A percentile compares a stretch with the other conserved stretches of the same genome.
These are phyloP conservation scores for Pseudocercospora vitis DNA, from an alignment of 2,329 filamentous ascomycete species.

Conservation along the genomic window DNA sequence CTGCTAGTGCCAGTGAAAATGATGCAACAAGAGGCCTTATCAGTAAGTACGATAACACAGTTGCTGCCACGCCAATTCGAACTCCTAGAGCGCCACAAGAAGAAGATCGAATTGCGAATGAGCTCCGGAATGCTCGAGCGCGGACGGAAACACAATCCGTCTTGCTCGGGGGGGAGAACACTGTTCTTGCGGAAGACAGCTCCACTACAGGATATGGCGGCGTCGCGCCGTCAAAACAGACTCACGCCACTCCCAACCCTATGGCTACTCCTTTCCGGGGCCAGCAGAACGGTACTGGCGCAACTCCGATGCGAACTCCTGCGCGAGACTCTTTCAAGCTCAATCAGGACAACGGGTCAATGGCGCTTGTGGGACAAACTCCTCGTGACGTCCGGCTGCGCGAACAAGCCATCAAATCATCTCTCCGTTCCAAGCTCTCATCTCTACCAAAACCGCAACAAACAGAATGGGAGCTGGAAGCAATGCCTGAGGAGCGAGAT, in stretches of 20 bases:
- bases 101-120: slow-evolving; percentile 94
- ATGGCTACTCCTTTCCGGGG: slow-evolving; percentile 81
- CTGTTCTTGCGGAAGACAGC: slow-evolving; percentile 76
- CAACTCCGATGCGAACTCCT: slow-evolving; percentile 82
- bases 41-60: slow-evolving; percentile 79
- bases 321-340: slow-evolving; percentile 77
- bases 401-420: slow-evolving; percentile 66
- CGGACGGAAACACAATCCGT: slow-evolving; percentile 93
- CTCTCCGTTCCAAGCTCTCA: slow-evolving; percentile 71
- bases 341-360: slow-evolving; percentile 68
- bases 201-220: slow-evolving; percentile 87
- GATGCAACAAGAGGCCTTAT: slow-evolving; percentile 81
- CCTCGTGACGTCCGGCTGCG: slow-evolving; percentile 72
- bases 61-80: slow-evolving; percentile 80
- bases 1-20: slow-evolving; percentile 77
- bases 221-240: slow-evolving; percentile 74
- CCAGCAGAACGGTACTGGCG: slow-evolving; percentile 59
- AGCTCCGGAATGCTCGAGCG: slow-evolving; percentile 89
- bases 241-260: slow-evolving; percentile 89
- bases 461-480: slow-evolving; percentile 87
- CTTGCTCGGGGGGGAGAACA: slow-evolving; percentile 89
- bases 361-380: slow-evolving; percentile 70
- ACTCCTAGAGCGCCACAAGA: slow-evolving; percentile 89
- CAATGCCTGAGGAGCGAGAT: slow-evolving; percentile 73
- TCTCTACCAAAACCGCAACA: slow-evolving; percentile 90